These are phyloP conservation scores for Angomonas ambiguus DNA, from an alignment of 208 protist genomes.

Conservation along the genomic window DNA sequence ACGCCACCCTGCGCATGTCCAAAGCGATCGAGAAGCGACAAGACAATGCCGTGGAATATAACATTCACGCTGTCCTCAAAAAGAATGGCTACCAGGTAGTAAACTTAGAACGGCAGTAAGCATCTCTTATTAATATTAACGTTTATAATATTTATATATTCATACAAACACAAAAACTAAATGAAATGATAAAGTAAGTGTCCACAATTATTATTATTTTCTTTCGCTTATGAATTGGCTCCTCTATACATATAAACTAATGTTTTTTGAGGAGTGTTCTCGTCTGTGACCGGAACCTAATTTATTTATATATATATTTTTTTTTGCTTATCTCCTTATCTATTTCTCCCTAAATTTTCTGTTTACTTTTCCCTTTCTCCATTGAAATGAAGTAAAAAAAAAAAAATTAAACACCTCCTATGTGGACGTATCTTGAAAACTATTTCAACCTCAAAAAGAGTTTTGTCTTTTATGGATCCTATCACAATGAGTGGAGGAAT, in stretches of 20 bases:
- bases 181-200: background rate
- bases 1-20: conserved; percentile 33
- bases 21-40: conserved; percentile 29
- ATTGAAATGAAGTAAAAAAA: conserved; percentile 7
- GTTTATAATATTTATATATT: background rate
- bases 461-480: conserved; percentile 68
- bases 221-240: no score
- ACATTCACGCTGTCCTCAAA: conserved; percentile 48
- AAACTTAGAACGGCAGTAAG: conserved; percentile 28
- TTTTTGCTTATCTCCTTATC: conserved; percentile 10
- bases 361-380: background rate
- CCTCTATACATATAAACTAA: no score
- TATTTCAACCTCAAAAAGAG: conserved; percentile 59
- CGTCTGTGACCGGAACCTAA: no score
- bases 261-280: no score
- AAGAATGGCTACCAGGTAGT: conserved; percentile 58
- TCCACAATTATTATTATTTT: background rate
- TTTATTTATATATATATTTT: no score
- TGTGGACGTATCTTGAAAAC: conserved; percentile 40
- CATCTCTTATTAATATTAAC: background rate
- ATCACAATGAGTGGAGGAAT: conserved; percentile 61
- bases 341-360: conserved; percentile 2
- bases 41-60: conserved; percentile 30
- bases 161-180: background rate
- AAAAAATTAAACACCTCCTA: conserved; percentile 10